Evolutionary conservation across 805 yeast species (phyloP).

Genomic region (Monosporozyma servazzii): DNA sequence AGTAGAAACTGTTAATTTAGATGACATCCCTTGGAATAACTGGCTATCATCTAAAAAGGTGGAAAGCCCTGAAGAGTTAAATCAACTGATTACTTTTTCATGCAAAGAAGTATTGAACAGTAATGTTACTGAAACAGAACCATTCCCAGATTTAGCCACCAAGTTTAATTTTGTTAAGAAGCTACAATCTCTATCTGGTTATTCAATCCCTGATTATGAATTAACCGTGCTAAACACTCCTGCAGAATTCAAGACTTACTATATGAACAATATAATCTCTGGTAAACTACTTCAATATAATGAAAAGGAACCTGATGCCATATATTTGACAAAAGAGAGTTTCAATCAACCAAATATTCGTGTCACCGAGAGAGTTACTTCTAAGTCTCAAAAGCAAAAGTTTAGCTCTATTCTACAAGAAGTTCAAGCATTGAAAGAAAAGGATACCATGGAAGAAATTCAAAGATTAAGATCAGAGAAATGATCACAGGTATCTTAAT

Average conservation of each 20-base stretch:
- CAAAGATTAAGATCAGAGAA: slow-evolving; percentile 12
- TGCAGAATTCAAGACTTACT: slow-evolving; percentile 22
- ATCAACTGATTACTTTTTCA: slow-evolving; percentile 16
- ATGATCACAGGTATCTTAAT: neutral
- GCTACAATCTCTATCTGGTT: slow-evolving; percentile 32
- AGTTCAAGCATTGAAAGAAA: slow-evolving; percentile 33
- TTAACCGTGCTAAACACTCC: slow-evolving; percentile 29
- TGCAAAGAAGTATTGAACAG: slow-evolving; percentile 4
- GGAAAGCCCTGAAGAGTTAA: slow-evolving; percentile 18
- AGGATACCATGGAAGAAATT: slow-evolving; percentile 17
- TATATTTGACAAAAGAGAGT: slow-evolving; percentile 47
- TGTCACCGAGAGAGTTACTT: slow-evolving; percentile 32
- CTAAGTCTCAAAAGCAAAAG: slow-evolving; percentile 36
- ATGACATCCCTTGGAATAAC: slow-evolving; percentile 25
- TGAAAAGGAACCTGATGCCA: slow-evolving; percentile 69
- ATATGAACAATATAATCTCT: slow-evolving; percentile 21
- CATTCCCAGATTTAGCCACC: slow-evolving; percentile 23
- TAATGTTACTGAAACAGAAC: slow-evolving; percentile 7
- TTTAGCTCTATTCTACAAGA: slow-evolving; percentile 39
- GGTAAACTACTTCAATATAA: slow-evolving; percentile 34
- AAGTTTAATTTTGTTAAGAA: slow-evolving; percentile 31
- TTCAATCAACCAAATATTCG: slow-evolving; percentile 48
- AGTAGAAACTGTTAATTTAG: slow-evolving; percentile 6
- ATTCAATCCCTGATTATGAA: slow-evolving; percentile 31
- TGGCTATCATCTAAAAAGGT: slow-evolving; percentile 29